Conservation (phyloP, 257 asterid genomes). For the Fraxinus americana region DNA sequence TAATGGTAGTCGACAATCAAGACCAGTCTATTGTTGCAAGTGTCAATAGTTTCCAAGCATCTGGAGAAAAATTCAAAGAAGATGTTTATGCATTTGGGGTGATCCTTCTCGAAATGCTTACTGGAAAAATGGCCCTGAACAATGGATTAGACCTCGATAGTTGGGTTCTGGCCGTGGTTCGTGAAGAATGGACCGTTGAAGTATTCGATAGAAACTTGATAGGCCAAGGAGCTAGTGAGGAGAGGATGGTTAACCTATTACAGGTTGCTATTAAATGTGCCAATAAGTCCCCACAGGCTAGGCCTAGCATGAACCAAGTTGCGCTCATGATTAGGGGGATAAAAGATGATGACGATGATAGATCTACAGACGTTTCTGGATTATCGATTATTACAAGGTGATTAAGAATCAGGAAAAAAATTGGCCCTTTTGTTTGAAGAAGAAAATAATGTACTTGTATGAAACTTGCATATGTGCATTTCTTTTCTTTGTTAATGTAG, state of each 20-base stretch:
- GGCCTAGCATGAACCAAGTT: conserved; percentile 62
- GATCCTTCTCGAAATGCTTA: conserved; percentile 71
- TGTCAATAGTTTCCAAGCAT: conserved; percentile 27
- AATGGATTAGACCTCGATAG: conserved; percentile 61
- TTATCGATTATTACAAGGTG: conserved; percentile 31
- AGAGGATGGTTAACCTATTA: conserved; percentile 62
- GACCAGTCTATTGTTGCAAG: conserved; percentile 23
- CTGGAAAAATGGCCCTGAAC: conserved; percentile 52
- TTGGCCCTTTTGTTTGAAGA: neutral
- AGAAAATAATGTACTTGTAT: neutral
- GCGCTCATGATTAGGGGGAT: conserved; percentile 45
- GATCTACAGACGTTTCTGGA: conserved; percentile 58
- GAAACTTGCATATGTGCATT: neutral
- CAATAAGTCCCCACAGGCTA: conserved; percentile 32
- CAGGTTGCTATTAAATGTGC: conserved; percentile 68
- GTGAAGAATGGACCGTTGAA: conserved; percentile 85
- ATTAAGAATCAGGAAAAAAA: neutral
- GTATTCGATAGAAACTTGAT: conserved; percentile 66
- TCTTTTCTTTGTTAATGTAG: neutral
- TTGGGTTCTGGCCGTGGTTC: conserved; percentile 72
- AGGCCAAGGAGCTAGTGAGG: conserved; percentile 68
- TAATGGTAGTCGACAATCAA: conserved; percentile 34
- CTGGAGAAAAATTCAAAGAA: conserved; percentile 45
- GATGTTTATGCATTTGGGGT: conserved; percentile 64
- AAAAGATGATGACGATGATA: conserved; percentile 71